Evolutionary conservation across 1,139 yeast species (phyloP).

Genomic region (Trichomonascaceae sp.): DNA sequence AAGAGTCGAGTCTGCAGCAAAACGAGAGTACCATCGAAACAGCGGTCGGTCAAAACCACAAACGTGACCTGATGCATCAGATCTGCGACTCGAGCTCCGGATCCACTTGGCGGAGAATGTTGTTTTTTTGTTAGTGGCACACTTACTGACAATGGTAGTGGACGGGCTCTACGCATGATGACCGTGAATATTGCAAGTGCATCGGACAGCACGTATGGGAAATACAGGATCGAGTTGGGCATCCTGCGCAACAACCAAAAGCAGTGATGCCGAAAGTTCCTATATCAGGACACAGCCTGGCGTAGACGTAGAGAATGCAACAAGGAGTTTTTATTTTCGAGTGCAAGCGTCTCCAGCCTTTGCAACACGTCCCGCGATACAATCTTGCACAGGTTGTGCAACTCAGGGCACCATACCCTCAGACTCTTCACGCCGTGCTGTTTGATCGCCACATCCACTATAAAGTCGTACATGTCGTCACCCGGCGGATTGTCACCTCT

Average conservation of each 20-base stretch:
- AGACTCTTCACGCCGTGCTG: too few species aligned
- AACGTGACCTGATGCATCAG: constrained; percentile 50
- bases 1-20: constrained; percentile 22
- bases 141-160: constrained; percentile 20
- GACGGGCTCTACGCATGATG: constrained; percentile 21
- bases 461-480: too few species aligned
- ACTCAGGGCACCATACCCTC: too few species aligned
- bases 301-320: constrained; percentile 39
- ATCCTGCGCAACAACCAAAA: constrained; percentile 16
- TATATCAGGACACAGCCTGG: constrained; percentile 34
- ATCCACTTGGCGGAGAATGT: constrained; percentile 27
- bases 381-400: too few species aligned
- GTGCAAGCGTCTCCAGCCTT: too few species aligned
- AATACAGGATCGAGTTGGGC: constrained; percentile 1
- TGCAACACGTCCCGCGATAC: too few species aligned
- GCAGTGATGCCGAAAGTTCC: constrained; percentile 42
- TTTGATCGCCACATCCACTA: too few species aligned
- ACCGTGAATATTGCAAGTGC: constrained; percentile 21
- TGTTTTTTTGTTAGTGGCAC: constrained; percentile 24
- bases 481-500: too few species aligned
- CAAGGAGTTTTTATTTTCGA: constrained; percentile 27
- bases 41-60: constrained; percentile 23
- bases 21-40: constrained; percentile 27
- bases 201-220: constrained; percentile 16
- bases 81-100: constrained; percentile 40